Percentiles rank a stretch among this genome's conserved stretches.
Conservation (phyloP, 257 asterid genomes). For the Cynanchum wilfordii region DNA sequence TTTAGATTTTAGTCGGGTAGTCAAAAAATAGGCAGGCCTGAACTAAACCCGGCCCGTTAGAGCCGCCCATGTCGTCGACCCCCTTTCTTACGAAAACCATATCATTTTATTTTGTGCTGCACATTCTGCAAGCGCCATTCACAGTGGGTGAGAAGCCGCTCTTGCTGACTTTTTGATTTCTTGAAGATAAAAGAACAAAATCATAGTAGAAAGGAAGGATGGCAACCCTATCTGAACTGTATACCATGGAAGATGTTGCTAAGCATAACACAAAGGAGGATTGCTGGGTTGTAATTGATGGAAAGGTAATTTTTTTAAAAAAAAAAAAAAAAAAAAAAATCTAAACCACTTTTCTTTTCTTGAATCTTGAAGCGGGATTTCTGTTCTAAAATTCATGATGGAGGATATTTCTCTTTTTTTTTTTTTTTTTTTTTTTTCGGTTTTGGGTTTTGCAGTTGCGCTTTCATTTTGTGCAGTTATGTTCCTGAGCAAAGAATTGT, state of each 20-base stretch:
- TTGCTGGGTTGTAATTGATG: slow-evolving; percentile 84
- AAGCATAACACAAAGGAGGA: slow-evolving; percentile 73
- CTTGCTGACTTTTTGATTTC: background rate
- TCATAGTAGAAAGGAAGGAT: slow-evolving; percentile 19
- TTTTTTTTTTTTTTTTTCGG: background rate
- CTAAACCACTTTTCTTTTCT: background rate
- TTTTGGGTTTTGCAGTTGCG: background rate
- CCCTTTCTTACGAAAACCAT: background rate
- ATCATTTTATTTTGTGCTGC: background rate
- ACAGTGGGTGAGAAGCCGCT: background rate
- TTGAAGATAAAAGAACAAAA: background rate
- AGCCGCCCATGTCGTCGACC: background rate
- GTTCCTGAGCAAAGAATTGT: background rate
- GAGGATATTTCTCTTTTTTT: too few relatives aligned
- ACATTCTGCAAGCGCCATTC: too few relatives aligned
- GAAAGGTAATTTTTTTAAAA: slow-evolving; percentile 47
- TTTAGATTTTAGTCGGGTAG: too few relatives aligned
- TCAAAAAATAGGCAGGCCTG: background rate
- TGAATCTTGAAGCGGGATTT: background rate
- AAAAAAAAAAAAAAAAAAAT: too few relatives aligned
- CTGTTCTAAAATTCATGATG: background rate
- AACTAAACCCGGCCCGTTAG: background rate
- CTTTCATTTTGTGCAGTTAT: background rate
- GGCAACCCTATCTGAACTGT: slow-evolving; percentile 78
- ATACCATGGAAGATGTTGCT: slow-evolving; percentile 71